phyloP scores from a whole-genome alignment of 257 asterid genomes.

The Dorcoceras hygrometricum region DNA sequence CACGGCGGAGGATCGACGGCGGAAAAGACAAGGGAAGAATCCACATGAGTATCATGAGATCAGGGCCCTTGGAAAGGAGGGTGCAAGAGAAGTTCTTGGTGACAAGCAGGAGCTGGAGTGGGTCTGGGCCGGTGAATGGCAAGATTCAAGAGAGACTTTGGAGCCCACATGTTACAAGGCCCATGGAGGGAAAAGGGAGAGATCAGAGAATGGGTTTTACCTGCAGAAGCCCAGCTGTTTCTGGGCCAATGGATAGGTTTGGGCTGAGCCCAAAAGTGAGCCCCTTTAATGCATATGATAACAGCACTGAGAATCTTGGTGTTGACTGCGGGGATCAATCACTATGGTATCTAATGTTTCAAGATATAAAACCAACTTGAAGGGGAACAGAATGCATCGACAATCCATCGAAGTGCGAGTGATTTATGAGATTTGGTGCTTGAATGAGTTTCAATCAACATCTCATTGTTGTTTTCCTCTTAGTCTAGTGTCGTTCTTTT shows the following conservation, averaged over 20 bases:
- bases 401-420: neutral
- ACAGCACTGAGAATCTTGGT: constrained; percentile 34
- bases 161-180: constrained; percentile 39
- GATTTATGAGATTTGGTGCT: neutral
- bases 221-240: constrained; percentile 44
- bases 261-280: constrained; percentile 55
- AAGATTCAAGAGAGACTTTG: constrained; percentile 31
- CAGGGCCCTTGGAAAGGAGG: constrained; percentile 50
- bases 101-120: constrained; percentile 25
- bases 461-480: neutral
- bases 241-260: constrained; percentile 54
- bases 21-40: constrained; percentile 24
- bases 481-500: too few relatives aligned
- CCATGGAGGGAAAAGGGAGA: constrained; percentile 28
- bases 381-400: neutral
- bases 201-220: constrained; percentile 29
- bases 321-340: constrained; percentile 49
- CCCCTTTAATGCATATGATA: constrained; percentile 16
- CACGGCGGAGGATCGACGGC: constrained; percentile 32
- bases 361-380: constrained; percentile 81
- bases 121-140: constrained; percentile 53
- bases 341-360: constrained; percentile 85
- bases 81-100: constrained; percentile 34
- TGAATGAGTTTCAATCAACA: neutral
- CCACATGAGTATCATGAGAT: constrained; percentile 40